Percentiles rank a stretch among this genome's conserved stretches.
Evolutionary conservation across 805 yeast genomes (phyloP).

Genomic region (Alloascoidea africana): DNA sequence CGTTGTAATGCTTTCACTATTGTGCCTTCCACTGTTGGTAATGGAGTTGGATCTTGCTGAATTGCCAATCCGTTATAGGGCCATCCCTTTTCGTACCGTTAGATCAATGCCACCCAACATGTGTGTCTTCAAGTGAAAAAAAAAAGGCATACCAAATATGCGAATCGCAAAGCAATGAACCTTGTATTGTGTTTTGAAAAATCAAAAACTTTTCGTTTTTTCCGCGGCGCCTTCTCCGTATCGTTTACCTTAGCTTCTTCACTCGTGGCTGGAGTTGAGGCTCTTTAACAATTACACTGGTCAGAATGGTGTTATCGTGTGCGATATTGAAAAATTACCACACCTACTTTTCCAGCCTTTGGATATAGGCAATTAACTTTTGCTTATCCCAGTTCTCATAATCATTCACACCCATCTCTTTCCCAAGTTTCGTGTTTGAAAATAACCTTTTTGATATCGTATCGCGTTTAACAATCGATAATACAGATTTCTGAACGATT

Average conservation of each 20-base stretch:
- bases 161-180: slow-evolving; percentile 65
- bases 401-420: too few relatives aligned
- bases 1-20: slow-evolving; percentile 57
- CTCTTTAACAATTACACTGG: too few relatives aligned
- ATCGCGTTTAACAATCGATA: too few relatives aligned
- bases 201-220: slow-evolving; percentile 36
- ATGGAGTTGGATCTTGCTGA: slow-evolving; percentile 59
- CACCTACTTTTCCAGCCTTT: background rate
- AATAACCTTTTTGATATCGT: too few relatives aligned
- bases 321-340: background rate
- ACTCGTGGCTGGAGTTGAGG: background rate
- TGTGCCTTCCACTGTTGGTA: slow-evolving; percentile 77
- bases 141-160: slow-evolving; percentile 45
- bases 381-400: background rate
- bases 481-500: too few relatives aligned
- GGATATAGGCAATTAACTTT: background rate
- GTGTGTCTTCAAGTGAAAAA: background rate
- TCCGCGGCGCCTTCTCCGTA: slow-evolving; percentile 15
- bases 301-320: too few relatives aligned
- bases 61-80: slow-evolving; percentile 80
- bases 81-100: slow-evolving; percentile 59
- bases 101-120: background rate
- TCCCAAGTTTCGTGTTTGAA: too few relatives aligned
- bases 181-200: slow-evolving; percentile 49
- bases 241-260: background rate